Percentiles rank a stretch among this genome's conserved stretches.
phyloP scores from a whole-genome alignment of 306 rosid species.

The Acacia crassicarpa region DNA sequence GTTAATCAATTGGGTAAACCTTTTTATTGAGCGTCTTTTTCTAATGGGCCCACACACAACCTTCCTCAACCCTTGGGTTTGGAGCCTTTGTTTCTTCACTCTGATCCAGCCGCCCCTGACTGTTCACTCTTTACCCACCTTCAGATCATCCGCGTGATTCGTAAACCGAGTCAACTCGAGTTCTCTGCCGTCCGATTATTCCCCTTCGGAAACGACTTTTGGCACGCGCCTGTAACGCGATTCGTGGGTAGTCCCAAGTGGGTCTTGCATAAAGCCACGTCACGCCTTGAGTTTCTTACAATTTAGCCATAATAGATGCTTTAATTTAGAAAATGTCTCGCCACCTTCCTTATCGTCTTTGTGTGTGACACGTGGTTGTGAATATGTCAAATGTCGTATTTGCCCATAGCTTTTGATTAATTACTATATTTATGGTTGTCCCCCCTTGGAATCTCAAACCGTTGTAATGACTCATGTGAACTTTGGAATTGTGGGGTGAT shows the following conservation, averaged over 20 bases:
- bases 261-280: not conserved
- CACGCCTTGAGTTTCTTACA: not conserved
- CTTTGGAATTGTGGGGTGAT: slow-evolving; percentile 3
- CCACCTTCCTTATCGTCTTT: not conserved
- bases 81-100: slow-evolving; percentile 42
- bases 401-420: not conserved
- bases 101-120: slow-evolving; percentile 63
- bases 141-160: not conserved
- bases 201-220: no score
- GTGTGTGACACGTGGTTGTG: not conserved
- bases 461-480: not conserved
- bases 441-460: slow-evolving; percentile 2
- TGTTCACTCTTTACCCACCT: slow-evolving; percentile 45
- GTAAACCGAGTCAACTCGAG: not conserved
- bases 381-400: not conserved
- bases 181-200: not conserved
- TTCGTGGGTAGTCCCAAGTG: not conserved
- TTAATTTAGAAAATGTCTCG: slow-evolving; percentile 38
- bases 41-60: slow-evolving; percentile 36
- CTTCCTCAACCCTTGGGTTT: slow-evolving; percentile 42
- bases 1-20: not conserved
- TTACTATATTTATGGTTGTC: not conserved
- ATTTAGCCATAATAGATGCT: not conserved
- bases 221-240: not conserved
- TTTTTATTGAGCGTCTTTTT: slow-evolving; percentile 18